Evolutionary conservation across 768 basidiomycete species (phyloP).

Genomic region (Serendipita sp.): DNA sequence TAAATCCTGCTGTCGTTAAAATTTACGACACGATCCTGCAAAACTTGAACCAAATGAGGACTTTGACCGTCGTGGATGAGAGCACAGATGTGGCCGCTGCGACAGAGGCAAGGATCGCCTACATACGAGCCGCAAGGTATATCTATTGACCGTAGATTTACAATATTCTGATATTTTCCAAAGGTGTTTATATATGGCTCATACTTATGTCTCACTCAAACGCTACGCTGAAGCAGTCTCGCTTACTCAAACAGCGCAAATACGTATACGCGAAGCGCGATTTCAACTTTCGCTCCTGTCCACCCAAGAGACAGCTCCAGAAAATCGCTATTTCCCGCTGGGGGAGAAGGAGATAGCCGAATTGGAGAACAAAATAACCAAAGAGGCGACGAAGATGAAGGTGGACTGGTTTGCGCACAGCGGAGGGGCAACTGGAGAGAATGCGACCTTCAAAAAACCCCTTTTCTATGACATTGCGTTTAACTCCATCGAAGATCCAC

Average conservation of each 20-base stretch:
- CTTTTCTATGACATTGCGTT: constrained; percentile 88
- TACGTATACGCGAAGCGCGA: constrained; percentile 60
- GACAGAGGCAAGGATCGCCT: constrained; percentile 59
- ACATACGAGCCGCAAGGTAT: constrained; percentile 60
- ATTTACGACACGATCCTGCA: constrained; percentile 68
- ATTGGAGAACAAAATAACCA: constrained; percentile 36
- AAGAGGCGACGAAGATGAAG: constrained; percentile 38
- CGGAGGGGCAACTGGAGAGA: constrained; percentile 39
- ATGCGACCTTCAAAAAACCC: constrained; percentile 48
- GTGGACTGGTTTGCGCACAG: constrained; percentile 67
- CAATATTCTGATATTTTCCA: neutral
- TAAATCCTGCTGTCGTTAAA: constrained; percentile 81
- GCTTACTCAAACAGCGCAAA: constrained; percentile 50
- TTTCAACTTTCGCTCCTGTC: constrained; percentile 34
- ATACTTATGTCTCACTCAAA: constrained; percentile 52
- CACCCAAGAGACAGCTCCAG: constrained; percentile 28
- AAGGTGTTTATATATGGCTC: constrained; percentile 62
- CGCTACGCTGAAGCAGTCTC: constrained; percentile 57
- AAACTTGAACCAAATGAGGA: constrained; percentile 68
- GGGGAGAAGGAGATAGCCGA: constrained; percentile 10
- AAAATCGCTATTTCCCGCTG: constrained; percentile 41
- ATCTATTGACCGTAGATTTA: constrained; percentile 5
- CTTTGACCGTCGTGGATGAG: constrained; percentile 72
- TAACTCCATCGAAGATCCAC: constrained; percentile 78
- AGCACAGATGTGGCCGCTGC: constrained; percentile 66